Percentiles rank a stretch among this genome's conserved stretches.
Conservation (phyloP, 2,329 filamentous ascomycete genomes). For the Zasmidium citrigriseum region DNA sequence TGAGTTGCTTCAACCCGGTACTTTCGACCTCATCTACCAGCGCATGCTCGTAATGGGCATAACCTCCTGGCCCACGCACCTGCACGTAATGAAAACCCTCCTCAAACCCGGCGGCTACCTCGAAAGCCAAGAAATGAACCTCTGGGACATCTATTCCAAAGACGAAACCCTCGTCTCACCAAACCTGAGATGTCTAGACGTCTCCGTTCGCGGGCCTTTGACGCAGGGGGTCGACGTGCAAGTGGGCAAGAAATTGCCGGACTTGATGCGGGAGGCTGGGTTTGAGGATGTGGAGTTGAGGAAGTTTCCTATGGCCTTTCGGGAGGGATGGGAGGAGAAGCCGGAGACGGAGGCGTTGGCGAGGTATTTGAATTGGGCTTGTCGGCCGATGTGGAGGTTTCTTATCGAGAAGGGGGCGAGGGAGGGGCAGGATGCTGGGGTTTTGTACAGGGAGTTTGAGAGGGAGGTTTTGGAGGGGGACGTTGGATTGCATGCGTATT, state of each 20-base stretch:
- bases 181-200: not conserved
- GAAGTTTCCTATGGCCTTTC: not conserved
- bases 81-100: not conserved
- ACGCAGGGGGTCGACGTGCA: not conserved
- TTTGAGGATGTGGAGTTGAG: not conserved
- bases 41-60: not conserved
- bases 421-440: not conserved
- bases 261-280: not conserved
- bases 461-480: not conserved
- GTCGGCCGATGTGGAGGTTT: not conserved
- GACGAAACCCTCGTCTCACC: not conserved
- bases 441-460: not conserved
- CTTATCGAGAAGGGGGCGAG: not conserved
- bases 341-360: not conserved
- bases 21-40: not conserved
- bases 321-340: not conserved
- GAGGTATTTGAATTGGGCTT: not conserved
- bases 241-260: not conserved
- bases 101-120: not conserved
- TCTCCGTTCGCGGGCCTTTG: not conserved
- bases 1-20: not conserved
- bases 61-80: not conserved
- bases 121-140: not conserved
- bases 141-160: not conserved
- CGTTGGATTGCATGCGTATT: not conserved